Base-by-base conservation (phyloP, 1,139 yeast species). In the Geotrichum australiense region DNA sequence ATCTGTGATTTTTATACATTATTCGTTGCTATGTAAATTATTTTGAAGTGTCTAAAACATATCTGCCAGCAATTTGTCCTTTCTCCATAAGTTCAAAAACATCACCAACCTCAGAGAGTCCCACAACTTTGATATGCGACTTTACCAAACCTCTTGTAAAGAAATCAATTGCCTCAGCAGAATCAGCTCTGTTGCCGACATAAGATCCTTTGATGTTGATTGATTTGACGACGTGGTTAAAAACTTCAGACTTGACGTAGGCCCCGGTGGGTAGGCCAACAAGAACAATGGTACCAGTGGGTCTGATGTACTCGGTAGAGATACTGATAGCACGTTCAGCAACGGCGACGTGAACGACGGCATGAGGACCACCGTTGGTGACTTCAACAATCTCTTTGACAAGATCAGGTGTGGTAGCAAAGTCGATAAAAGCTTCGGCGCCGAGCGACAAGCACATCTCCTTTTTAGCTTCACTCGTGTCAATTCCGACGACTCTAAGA, bases 191-290 rank as follows among this genome's bases (percentile, higher is more conserved):
- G 72, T 80, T 80, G 51, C 91, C 91, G 47, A 81, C 89, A 58
- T 80, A 80, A 39, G 89, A 80, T 50, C 89, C 89, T 58, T 69
- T 73, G 58, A 81, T 76, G 59, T 67, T 68, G 57, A 80, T 67
- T 38, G 82, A 73, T 62, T 71, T 78, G 53, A 78, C 72, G 50
- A 81, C 89, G 42, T 80, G 73, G 50, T 64, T 67, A 65, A 81
- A 78, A 45, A 81, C 81, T 40, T 74, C 72, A 21, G 82, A 72
- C 49, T 67, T 66, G 52, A 72, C 74, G 56, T 73, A 70, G 42
- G 89, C 84, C 53, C 74, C 74, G 35, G 83, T 81, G 51, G 93
- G 93, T 57, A 82, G 69, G 53, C 91, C 93, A 52, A 82, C 91
- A 56, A 80, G 69, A 41, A 83, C 91, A 58, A 80, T 81, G 50